phyloP scores from a whole-genome alignment of 129 eudicot species.

The Tagetes patula region DNA sequence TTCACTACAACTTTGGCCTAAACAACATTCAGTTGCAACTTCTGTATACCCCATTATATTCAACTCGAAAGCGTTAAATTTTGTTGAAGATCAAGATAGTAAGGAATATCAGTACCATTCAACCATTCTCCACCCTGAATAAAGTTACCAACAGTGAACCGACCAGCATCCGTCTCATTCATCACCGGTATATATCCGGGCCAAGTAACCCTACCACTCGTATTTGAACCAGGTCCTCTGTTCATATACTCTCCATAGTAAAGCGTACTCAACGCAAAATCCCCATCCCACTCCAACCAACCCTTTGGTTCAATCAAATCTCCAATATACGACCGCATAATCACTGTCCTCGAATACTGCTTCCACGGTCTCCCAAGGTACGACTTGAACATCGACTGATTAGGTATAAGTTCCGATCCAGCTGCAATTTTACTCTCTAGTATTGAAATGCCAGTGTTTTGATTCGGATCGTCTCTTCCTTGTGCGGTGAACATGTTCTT shows the following conservation, averaged over 20 bases:
- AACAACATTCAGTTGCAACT: constrained; percentile 2
- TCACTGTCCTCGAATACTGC: constrained; percentile 55
- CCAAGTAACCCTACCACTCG: constrained; percentile 70
- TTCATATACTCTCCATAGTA: constrained; percentile 77
- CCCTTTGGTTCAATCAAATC: constrained; percentile 54
- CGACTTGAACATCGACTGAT: constrained; percentile 43
- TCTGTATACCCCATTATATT: background rate
- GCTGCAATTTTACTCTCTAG: constrained; percentile 69
- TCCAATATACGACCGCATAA: constrained; percentile 43
- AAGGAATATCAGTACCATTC: constrained; percentile 44
- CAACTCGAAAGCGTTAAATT: constrained; percentile 10
- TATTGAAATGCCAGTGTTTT: constrained; percentile 75
- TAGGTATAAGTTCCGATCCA: constrained; percentile 61
- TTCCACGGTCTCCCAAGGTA: constrained; percentile 87
- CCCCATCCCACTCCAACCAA: constrained; percentile 68
- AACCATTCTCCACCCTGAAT: constrained; percentile 69
- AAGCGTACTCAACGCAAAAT: constrained; percentile 51
- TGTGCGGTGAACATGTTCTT: constrained; percentile 81
- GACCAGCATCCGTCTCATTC: constrained; percentile 47
- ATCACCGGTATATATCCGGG: constrained; percentile 55
- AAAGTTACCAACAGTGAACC: constrained; percentile 61
- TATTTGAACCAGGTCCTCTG: constrained; percentile 68
- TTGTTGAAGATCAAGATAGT: constrained; percentile 35
- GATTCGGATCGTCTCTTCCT: constrained; percentile 80
- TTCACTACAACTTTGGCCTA: background rate